A percentile compares a stretch with the other conserved stretches of the same genome.
Evolutionary conservation across 2,329 filamentous ascomycete species (phyloP).

Genomic region (Ceratocystis ficicola): DNA sequence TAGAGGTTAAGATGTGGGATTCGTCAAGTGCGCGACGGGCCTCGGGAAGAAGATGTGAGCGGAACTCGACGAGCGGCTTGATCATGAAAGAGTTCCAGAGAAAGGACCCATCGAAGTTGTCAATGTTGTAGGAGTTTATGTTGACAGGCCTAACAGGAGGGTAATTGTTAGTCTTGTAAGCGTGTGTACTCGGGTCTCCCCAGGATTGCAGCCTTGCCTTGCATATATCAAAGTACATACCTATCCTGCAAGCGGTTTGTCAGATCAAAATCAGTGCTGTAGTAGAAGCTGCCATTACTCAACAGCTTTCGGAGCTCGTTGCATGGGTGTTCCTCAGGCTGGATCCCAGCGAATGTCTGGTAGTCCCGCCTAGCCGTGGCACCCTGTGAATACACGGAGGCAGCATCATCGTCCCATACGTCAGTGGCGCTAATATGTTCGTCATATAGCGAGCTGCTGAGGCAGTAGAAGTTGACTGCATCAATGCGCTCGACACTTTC

Average conservation of each 20-base stretch:
- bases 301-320: slow-evolving; percentile 82
- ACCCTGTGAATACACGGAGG: slow-evolving; percentile 37
- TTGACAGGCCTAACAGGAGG: slow-evolving; percentile 50
- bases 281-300: slow-evolving; percentile 91
- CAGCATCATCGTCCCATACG: slow-evolving; percentile 39
- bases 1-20: slow-evolving; percentile 80
- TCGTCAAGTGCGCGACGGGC: slow-evolving; percentile 72
- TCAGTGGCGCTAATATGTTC: slow-evolving; percentile 49
- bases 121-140: slow-evolving; percentile 70
- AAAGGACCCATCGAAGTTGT: slow-evolving; percentile 84
- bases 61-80: slow-evolving; percentile 76
- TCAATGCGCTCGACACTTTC: slow-evolving; percentile 83
- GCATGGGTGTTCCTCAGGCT: slow-evolving; percentile 72
- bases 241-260: slow-evolving; percentile 87
- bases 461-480: slow-evolving; percentile 81
- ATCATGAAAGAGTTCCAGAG: slow-evolving; percentile 99
- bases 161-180: neutral
- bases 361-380: slow-evolving; percentile 26
- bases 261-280: slow-evolving; percentile 94
- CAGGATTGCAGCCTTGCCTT: too few relatives aligned
- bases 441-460: slow-evolving; percentile 80
- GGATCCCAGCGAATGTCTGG: slow-evolving; percentile 29
- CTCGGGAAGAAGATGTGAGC: slow-evolving; percentile 61
- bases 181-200: too few relatives aligned
- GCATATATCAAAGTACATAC: slow-evolving; percentile 31